Evolutionary conservation across 2,329 filamentous ascomycete genomes (phyloP).

Genomic region (Didymellaceae sp.): DNA sequence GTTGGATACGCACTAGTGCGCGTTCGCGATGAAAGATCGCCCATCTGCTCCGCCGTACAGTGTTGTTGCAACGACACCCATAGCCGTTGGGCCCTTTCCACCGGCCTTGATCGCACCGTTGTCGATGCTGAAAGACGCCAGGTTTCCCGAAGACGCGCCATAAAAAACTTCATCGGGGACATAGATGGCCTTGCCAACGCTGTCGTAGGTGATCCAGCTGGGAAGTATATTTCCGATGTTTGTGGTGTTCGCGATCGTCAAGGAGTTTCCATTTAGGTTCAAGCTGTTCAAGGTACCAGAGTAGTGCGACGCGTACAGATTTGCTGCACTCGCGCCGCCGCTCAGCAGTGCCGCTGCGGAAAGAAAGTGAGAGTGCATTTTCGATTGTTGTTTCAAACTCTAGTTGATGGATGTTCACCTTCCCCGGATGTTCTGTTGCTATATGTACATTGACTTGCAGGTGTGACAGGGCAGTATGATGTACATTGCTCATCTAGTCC

Average conservation of each 20-base stretch:
- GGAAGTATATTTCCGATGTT: conserved; percentile 35
- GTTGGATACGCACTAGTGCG: conserved; percentile 36
- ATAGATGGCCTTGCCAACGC: conserved; percentile 33
- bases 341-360: conserved; percentile 34
- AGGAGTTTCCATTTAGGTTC: conserved; percentile 30
- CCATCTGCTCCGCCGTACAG: conserved; percentile 42
- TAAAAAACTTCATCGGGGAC: conserved; percentile 37
- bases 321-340: conserved; percentile 31
- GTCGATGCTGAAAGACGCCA: conserved; percentile 34
- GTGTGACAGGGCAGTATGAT: conserved; percentile 18
- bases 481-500: not conserved
- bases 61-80: conserved; percentile 33
- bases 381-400: not conserved
- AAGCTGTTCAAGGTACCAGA: conserved; percentile 40
- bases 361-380: conserved; percentile 17
- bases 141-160: conserved; percentile 24
- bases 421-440: not conserved
- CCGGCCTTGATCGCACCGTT: conserved; percentile 30
- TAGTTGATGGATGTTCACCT: not conserved
- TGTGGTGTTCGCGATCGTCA: conserved; percentile 29
- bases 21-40: conserved; percentile 39
- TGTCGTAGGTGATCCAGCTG: conserved; percentile 43
- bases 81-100: conserved; percentile 34
- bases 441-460: not conserved
- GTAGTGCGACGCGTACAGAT: conserved; percentile 41